Percentiles rank a stretch among this genome's conserved stretches.
These are phyloP conservation scores for Xylaria palmicola DNA, from an alignment of 495 filamentous ascomycete genomes.

Conservation along the genomic window DNA sequence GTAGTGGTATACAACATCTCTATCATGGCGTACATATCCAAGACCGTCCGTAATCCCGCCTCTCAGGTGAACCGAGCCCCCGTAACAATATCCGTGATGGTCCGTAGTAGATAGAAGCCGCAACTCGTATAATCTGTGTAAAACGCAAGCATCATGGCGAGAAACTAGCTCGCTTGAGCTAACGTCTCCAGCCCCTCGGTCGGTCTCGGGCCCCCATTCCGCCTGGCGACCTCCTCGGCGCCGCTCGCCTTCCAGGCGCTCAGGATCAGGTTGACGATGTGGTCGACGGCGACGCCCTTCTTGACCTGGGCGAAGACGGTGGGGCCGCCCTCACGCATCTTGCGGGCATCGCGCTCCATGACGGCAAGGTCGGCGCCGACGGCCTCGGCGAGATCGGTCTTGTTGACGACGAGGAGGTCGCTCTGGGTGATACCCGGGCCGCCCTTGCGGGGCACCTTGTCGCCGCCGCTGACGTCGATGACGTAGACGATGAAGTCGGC, in stretches of 20 bases:
- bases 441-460: slow-evolving; percentile 95
- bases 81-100: background rate
- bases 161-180: background rate
- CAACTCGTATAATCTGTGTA: background rate
- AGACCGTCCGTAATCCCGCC: background rate
- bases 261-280: slow-evolving; percentile 83
- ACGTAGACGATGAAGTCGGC: slow-evolving; percentile 98
- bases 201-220: slow-evolving; percentile 49
- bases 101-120: background rate
- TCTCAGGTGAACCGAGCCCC: background rate
- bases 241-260: slow-evolving; percentile 91
- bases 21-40: background rate
- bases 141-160: background rate
- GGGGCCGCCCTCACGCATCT: slow-evolving; percentile 94
- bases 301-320: slow-evolving; percentile 98
- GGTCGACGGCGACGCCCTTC: slow-evolving; percentile 76
- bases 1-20: background rate
- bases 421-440: slow-evolving; percentile 95
- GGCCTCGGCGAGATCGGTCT: slow-evolving; percentile 89
- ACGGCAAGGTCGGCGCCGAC: slow-evolving; percentile 89
- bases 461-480: slow-evolving; percentile 94
- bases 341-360: slow-evolving; percentile 92
- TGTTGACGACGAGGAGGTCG: slow-evolving; percentile 91
- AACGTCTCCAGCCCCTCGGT: slow-evolving; percentile 50
- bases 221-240: slow-evolving; percentile 60